These are phyloP conservation scores for Uncinocarpus reesii DNA, from an alignment of 2,329 filamentous ascomycete genomes.

Conservation along the genomic window DNA sequence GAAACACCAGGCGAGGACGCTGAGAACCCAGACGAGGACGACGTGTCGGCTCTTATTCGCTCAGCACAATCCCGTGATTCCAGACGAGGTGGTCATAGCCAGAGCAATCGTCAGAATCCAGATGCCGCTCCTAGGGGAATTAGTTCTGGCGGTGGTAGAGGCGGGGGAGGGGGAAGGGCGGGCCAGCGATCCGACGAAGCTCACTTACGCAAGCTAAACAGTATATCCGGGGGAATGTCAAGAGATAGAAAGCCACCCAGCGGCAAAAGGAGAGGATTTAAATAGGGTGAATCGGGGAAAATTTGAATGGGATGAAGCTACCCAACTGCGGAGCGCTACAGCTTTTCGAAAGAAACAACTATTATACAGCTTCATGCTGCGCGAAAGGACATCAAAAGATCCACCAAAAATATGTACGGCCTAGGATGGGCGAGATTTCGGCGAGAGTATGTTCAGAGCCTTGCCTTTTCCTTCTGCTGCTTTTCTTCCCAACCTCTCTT, in stretches of 20 bases:
- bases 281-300: not conserved
- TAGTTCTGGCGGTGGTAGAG: constrained; percentile 6
- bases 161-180: no score
- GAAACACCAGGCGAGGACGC: not conserved
- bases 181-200: not conserved
- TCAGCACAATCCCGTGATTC: not conserved
- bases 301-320: not conserved
- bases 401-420: constrained; percentile 10
- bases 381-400: not conserved
- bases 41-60: not conserved
- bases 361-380: not conserved
- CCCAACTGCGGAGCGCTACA: not conserved
- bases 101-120: not conserved
- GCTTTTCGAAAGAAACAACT: not conserved
- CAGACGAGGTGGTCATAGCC: not conserved
- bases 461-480: constrained; percentile 50
- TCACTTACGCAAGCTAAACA: constrained; percentile 7
- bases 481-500: constrained; percentile 60
- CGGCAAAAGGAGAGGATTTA: constrained; percentile 15
- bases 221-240: constrained; percentile 8
- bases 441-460: constrained; percentile 35
- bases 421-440: not conserved
- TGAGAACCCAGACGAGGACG: not conserved
- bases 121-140: constrained; percentile 4
- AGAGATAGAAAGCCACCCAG: constrained; percentile 9